Evolutionary conservation across 2,329 filamentous ascomycete genomes (phyloP), one percentile per base, ranked within the genome.

Genomic region (Harringtonia lauricola): DNA sequence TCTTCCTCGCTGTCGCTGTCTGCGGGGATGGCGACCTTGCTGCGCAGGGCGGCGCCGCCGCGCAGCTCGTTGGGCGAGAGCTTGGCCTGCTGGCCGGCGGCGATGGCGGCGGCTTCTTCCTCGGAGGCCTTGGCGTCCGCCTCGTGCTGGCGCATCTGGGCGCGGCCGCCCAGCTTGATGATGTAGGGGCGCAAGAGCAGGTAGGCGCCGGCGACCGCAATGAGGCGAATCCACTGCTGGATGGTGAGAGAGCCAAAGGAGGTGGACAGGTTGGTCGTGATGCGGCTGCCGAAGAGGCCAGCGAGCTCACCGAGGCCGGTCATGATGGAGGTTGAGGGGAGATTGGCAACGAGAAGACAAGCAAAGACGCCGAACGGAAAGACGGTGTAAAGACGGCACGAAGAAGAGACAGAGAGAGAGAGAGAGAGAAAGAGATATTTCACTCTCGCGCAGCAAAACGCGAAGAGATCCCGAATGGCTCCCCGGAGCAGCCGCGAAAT

Each of bases 171-270:
- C 31, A 78, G 62, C 56, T 81, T 82, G 55, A 89, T 70, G 41
- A 89, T 61, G 59, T 86, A 87, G 0, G 85, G 85, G 1, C 86
- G 79, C 21, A 87, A 55, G 42, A 92, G 72, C 50, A 80, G 58
- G 66, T 90, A 94, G 44, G 76, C 80, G 54, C 86, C 76, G 18
- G 87, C 74, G 48, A 87, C 74, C 51, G 79, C 71, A 52, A 86
- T 63, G 46, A 92, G 70, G 39, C 86, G 83, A 54, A 92, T 71
- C 68, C 72, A 79, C 35, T 71, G 64, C 52, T 76, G 63, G 12
- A 59, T 54, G 2, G 68, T 65, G 67, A 80, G 70, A 48, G 61
- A 64, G 49, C 62, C 60, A 50, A 81, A 67, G 21, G 70, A 66
- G 28, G 63, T 55, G 43, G 60, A 55, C 17, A 78, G 43, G 57